Base-by-base conservation (phyloP, 2,329 filamentous ascomycete species). In the Nothophoma quercina region DNA sequence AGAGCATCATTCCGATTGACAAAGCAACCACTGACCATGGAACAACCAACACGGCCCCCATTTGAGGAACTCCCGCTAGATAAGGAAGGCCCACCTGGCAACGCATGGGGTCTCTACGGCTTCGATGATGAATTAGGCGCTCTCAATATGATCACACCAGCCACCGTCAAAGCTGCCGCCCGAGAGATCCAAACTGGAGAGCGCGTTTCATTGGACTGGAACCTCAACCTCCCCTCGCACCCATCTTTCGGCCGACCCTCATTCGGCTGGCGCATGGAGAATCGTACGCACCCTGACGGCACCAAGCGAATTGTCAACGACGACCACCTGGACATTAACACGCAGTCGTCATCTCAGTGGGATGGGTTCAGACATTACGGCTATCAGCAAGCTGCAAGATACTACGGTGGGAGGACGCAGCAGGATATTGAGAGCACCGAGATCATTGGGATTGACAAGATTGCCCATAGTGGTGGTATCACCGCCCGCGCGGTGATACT, bases 101-200 rank as follows among this genome's bases (percentile, higher is more conserved):
- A 85, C 50, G 80, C 83, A 5, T 85, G 83, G 83, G 81, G 81
- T 1, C 76, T 83, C 4, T 84, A 81, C 55, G 82, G 82, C 2
- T 62, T 72, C 5, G 50, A 73, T 2, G 83, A 85, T 52, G 72
- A 84, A 57, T 73, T 83, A 9, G 83, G 83, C 19, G 82, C 79
- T 60, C 72, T 85, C 1, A 85, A 85, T 63, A 74, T 83, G 2
- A 74, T 85, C 46, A 85, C 81, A 0, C 75, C 79, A 0, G 65
- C 72, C n/a, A 73, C 72, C 9, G 73, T 79, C 16, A 69, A 70
- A 7, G 65, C 70, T 6, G 79, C 79, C 0, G 73, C 78, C 1
- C 66, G 70, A 15, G 79, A 82, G 59, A 81, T 82, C 56, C 72
- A 74, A 35, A 72, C 70, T 5, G 77, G 75, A 23, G 62, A 70